phyloP scores from a whole-genome alignment of 2,329 filamentous ascomycete genomes.

The Verticillium dahliae region DNA sequence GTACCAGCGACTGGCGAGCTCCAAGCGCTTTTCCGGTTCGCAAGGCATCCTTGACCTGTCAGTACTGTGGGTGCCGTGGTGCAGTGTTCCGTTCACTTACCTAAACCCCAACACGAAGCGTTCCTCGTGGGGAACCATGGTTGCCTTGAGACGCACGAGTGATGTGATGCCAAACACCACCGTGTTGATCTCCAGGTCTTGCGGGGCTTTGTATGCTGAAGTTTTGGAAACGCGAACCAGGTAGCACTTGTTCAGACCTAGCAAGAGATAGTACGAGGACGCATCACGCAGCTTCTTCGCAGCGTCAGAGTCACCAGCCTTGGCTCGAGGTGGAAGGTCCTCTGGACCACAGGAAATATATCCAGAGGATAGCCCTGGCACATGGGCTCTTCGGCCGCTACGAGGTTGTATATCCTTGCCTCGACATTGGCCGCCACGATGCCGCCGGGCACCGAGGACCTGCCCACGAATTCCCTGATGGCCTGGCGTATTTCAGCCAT shows the following conservation, averaged over 20 bases:
- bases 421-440: constrained; percentile 40
- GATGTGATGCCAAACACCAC: constrained; percentile 46
- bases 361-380: constrained; percentile 19
- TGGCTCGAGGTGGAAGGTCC: constrained; percentile 33
- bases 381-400: constrained; percentile 36
- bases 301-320: constrained; percentile 33
- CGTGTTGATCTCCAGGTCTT: constrained; percentile 43
- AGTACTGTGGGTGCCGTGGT: constrained; percentile 13
- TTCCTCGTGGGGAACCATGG: constrained; percentile 45
- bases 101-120: constrained; percentile 49
- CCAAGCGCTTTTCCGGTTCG: constrained; percentile 30
- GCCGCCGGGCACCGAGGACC: constrained; percentile 22
- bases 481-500: constrained; percentile 38
- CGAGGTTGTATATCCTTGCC: constrained; percentile 36
- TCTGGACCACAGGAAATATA: constrained; percentile 47
- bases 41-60: constrained; percentile 4
- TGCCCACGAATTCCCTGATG: constrained; percentile 26
- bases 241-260: constrained; percentile 47
- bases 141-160: constrained; percentile 43
- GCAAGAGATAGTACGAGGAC: constrained; percentile 47
- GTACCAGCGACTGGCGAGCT: constrained; percentile 48
- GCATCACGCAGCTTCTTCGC: constrained; percentile 39
- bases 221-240: constrained; percentile 43
- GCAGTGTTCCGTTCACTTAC: constrained; percentile 23
- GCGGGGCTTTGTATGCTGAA: constrained; percentile 30